Evolutionary conservation across 2,329 filamentous ascomycete species (phyloP).

Genomic region (Elsinoe perseae): DNA sequence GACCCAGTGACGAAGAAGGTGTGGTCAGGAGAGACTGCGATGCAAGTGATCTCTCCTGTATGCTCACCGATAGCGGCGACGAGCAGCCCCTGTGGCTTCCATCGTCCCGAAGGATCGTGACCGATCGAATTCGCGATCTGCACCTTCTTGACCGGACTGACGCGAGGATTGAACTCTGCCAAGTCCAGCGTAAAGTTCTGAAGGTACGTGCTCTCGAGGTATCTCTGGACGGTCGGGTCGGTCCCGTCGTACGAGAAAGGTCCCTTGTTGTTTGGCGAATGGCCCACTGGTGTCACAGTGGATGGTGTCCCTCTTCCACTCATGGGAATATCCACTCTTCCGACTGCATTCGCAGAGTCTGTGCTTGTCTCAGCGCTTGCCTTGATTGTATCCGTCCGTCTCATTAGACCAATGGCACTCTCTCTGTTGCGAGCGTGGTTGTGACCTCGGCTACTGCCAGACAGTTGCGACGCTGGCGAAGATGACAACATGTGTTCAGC

Average conservation of each 20-base stretch:
- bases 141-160: conserved; percentile 56
- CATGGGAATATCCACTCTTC: conserved; percentile 46
- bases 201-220: conserved; percentile 77
- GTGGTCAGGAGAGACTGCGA: conserved; percentile 80
- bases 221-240: conserved; percentile 52
- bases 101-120: conserved; percentile 49
- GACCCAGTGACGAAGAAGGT: conserved; percentile 90
- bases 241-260: conserved; percentile 82
- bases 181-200: conserved; percentile 55
- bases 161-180: conserved; percentile 67
- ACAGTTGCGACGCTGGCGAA: conserved; percentile 29
- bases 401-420: conserved; percentile 55
- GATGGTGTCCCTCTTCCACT: conserved; percentile 15
- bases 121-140: conserved; percentile 32
- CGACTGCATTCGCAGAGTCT: conserved; percentile 56
- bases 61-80: conserved; percentile 89
- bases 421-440: conserved; percentile 39
- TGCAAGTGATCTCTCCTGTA: conserved; percentile 68
- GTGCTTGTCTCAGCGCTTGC: conserved; percentile 58
- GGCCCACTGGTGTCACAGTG: conserved; percentile 2
- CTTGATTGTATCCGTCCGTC: conserved; percentile 50
- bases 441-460: conserved; percentile 27
- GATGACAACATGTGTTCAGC: conserved; percentile 24
- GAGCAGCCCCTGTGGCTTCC: conserved; percentile 76
- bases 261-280: conserved; percentile 37